Evolutionary conservation across 2,329 filamentous ascomycete genomes (phyloP).

Genomic region (Polychaeton citri): DNA sequence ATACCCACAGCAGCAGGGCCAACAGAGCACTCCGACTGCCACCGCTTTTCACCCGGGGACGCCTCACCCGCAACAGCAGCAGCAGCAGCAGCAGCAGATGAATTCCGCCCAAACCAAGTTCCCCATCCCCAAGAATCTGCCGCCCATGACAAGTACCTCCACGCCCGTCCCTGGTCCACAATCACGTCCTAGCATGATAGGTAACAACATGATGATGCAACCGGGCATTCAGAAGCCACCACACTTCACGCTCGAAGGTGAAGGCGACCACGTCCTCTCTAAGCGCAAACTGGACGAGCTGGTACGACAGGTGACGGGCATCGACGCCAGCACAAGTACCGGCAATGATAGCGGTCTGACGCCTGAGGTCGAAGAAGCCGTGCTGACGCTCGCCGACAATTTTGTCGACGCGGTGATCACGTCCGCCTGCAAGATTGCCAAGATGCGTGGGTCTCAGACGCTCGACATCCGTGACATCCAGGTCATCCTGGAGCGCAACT

Average conservation of each 20-base stretch:
- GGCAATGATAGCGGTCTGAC: slow-evolving; percentile 62
- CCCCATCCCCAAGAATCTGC: slow-evolving; percentile 68
- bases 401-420: slow-evolving; percentile 89
- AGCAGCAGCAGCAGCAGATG: slow-evolving; percentile 6
- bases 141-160: slow-evolving; percentile 59
- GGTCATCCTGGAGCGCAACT: slow-evolving; percentile 46
- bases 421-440: slow-evolving; percentile 78
- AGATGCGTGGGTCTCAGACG: slow-evolving; percentile 78
- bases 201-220: slow-evolving; percentile 72
- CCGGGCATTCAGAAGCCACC: slow-evolving; percentile 73
- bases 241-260: slow-evolving; percentile 75
- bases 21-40: neutral
- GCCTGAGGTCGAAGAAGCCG: slow-evolving; percentile 91
- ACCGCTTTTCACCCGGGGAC: neutral
- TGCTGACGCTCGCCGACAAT: slow-evolving; percentile 79
- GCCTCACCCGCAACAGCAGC: slow-evolving; percentile 7
- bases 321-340: slow-evolving; percentile 51
- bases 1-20: neutral
- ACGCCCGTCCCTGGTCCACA: slow-evolving; percentile 57
- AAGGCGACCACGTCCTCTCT: slow-evolving; percentile 84
- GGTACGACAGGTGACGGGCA: slow-evolving; percentile 83
- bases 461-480: slow-evolving; percentile 64
- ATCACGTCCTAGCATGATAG: slow-evolving; percentile 71
- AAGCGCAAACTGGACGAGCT: slow-evolving; percentile 97
- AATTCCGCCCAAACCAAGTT: slow-evolving; percentile 40